Conservation (phyloP, 2,329 filamentous ascomycete species). For the Zymoseptoria pseudotritici region DNA sequence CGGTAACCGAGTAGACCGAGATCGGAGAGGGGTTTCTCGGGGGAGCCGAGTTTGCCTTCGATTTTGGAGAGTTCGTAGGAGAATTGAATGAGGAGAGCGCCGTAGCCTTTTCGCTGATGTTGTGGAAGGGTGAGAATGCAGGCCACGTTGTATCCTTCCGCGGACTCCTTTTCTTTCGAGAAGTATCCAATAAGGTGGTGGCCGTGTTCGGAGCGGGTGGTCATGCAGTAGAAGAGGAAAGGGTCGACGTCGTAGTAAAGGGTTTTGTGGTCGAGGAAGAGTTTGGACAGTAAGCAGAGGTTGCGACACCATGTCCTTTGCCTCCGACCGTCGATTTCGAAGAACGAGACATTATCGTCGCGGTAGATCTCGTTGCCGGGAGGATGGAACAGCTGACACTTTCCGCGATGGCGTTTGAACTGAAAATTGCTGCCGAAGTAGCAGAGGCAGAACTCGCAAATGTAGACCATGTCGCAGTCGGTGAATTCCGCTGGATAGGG, state of each 20-base stretch:
- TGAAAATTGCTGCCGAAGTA: constrained; percentile 81
- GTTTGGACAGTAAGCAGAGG: constrained; percentile 85
- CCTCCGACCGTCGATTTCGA: constrained; percentile 90
- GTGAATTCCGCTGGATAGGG: constrained; percentile 88
- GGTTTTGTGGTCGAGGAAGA: constrained; percentile 96
- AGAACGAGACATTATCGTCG: constrained; percentile 88
- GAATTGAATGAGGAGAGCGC: constrained; percentile 88
- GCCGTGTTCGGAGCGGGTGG: constrained; percentile 76
- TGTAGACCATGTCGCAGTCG: constrained; percentile 83
- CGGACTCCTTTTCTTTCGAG: constrained; percentile 95
- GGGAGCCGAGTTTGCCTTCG: constrained; percentile 89
- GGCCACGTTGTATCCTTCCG: constrained; percentile 94
- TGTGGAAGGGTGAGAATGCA: constrained; percentile 96
- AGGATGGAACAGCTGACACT: constrained; percentile 86
- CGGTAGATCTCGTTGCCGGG: constrained; percentile 98
- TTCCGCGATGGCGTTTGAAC: constrained; percentile 77
- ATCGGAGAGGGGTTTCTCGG: constrained; percentile 93
- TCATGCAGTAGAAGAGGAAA: constrained; percentile 98
- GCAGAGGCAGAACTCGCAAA: constrained; percentile 92
- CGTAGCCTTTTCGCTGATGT: constrained; percentile 91
- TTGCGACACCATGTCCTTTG: constrained; percentile 97
- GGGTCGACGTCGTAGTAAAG: constrained; percentile 99
- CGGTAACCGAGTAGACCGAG: constrained; percentile 87
- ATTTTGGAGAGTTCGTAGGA: constrained; percentile 95
- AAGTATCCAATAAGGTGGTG: constrained; percentile 99